Evolutionary conservation across 148 eudicot genomes (phyloP).

Genomic region (Tetragonia tetragonoides): DNA sequence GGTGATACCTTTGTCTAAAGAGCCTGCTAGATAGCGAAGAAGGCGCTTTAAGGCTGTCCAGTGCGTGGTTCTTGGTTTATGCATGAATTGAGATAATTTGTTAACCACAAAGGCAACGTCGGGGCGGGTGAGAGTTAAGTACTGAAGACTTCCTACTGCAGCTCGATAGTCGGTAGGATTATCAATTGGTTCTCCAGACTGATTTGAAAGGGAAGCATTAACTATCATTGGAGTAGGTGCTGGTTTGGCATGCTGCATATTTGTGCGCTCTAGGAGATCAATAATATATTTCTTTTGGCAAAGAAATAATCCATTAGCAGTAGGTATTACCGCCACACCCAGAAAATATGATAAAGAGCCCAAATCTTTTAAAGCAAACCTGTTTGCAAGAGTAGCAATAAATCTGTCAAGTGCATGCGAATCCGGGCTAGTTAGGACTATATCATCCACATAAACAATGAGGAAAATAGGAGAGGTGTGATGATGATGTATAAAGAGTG

Average conservation of each 20-base stretch:
- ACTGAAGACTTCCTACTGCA: background rate
- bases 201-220: background rate
- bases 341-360: background rate
- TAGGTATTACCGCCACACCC: background rate
- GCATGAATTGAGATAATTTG: slow-evolving; percentile 3
- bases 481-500: background rate
- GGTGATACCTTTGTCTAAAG: background rate
- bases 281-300: too few relatives aligned
- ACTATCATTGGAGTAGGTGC: background rate
- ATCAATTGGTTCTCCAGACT: background rate
- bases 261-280: background rate
- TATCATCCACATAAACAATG: too few relatives aligned
- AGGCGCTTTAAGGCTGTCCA: background rate
- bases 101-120: too few relatives aligned
- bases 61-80: too few relatives aligned
- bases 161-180: background rate
- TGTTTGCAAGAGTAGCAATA: background rate
- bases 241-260: background rate
- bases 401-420: background rate
- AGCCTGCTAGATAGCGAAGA: background rate
- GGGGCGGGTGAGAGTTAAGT: background rate
- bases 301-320: background rate
- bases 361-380: background rate
- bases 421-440: background rate
- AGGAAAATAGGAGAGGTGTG: background rate